Evolutionary conservation across 164 flowering plant genomes (phyloP).

Genomic region (Vitis riparia): DNA sequence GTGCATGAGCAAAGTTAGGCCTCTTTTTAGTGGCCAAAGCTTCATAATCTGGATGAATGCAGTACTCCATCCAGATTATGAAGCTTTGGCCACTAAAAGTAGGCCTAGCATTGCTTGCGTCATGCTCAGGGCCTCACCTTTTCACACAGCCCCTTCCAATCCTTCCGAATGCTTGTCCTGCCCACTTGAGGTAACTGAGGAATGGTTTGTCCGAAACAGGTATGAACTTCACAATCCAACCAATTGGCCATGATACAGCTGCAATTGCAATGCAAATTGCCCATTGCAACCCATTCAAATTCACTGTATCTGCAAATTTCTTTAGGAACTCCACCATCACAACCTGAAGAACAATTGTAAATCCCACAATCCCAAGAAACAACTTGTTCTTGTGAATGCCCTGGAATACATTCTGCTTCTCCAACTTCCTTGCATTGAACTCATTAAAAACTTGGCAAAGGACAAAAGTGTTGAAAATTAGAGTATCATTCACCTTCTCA

Average conservation of each 20-base stretch:
- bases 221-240: slow-evolving; percentile 51
- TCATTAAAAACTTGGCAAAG: slow-evolving; percentile 76
- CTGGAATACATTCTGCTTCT: slow-evolving; percentile 61
- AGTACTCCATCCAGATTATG: too few relatives aligned
- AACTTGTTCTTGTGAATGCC: slow-evolving; percentile 51
- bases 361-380: slow-evolving; percentile 57
- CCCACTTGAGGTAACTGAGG: slow-evolving; percentile 23
- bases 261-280: slow-evolving; percentile 47
- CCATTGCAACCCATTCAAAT: slow-evolving; percentile 50
- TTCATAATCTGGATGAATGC: too few relatives aligned
- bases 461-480: slow-evolving; percentile 74
- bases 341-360: slow-evolving; percentile 57
- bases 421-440: slow-evolving; percentile 66
- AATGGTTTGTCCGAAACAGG: slow-evolving; percentile 51
- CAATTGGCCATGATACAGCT: slow-evolving; percentile 63
- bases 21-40: too few relatives aligned
- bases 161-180: background rate
- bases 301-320: slow-evolving; percentile 62
- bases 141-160: background rate
- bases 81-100: too few relatives aligned
- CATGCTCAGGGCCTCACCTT: background rate
- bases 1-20: too few relatives aligned
- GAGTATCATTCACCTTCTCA: slow-evolving; percentile 46
- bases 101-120: too few relatives aligned
- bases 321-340: slow-evolving; percentile 72